Base-by-base conservation (phyloP, 441 rosid species). In the Pelargonium myrrhifolium region DNA sequence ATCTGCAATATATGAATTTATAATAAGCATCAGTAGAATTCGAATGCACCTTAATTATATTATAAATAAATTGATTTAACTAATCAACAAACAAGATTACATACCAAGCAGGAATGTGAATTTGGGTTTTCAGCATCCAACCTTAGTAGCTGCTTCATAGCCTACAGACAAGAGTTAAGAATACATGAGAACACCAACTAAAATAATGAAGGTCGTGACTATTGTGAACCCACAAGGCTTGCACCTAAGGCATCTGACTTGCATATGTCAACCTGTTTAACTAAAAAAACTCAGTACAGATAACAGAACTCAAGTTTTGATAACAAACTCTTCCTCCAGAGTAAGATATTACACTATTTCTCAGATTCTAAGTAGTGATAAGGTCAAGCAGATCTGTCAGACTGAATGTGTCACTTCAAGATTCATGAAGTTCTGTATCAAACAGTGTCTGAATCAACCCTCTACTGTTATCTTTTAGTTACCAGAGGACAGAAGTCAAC, bases 61-160 rank as follows among this genome's bases (percentile, higher is more conserved):
- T 3, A 4, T 3, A 31, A 58, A 24, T 21, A 39, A 39, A 20
- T 58, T 58, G 62, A 26, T 26, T 3, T 26, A 58, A 21, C 21
- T 58, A 18, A 58, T 21, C 21, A 58, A 21, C 9, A 56, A 20
- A 11, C 61, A 56, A 56, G 24, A 20, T 64, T 65, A 71, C 84
- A 74, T 84, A 96, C 99, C 99, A 96, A 80, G 79, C 98, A 86
- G 69, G 90, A 76, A 84, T 92, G 98, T 60, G 98, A 80, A 81
- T 92, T 93, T 8, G 98, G 96, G 73, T 84, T 82, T 79, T 96
- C 98, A 22, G 90, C 85, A 72, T 90, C 96, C 89, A 96, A 69
- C 80, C 90, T 85, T 58, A 89, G 84, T 80, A 93, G 73, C 69
- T 90, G 91, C 81, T 90, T 90, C 71, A 96, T 86, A 65, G 98